phyloP scores from a whole-genome alignment of 352 stramenopile species.

The Peronosclerospora sorghi region DNA sequence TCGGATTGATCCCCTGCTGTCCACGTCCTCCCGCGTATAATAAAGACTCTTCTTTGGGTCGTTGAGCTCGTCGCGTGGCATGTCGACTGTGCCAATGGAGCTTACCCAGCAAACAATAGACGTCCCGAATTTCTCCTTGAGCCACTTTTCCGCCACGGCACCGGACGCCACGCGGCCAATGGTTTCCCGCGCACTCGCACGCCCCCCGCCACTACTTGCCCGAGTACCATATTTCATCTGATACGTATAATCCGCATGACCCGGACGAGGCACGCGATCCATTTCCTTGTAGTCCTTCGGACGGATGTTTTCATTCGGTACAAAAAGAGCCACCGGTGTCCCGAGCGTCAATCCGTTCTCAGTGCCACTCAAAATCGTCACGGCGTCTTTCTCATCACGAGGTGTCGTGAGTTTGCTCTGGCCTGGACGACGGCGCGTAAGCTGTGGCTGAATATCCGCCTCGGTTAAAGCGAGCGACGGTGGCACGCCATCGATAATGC shows the following conservation, averaged over 20 bases:
- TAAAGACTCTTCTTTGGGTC: constrained; percentile 50
- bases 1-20: constrained; percentile 68
- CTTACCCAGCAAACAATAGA: constrained; percentile 85
- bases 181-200: constrained; percentile 93
- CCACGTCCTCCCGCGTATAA: constrained; percentile 80
- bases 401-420: constrained; percentile 98
- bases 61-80: constrained; percentile 65
- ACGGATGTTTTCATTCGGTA: constrained; percentile 96
- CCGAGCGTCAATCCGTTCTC: constrained; percentile 90
- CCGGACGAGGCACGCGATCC: constrained; percentile 83
- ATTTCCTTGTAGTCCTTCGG: constrained; percentile 96
- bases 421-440: constrained; percentile 93
- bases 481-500: constrained; percentile 95
- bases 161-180: constrained; percentile 96
- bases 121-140: constrained; percentile 87
- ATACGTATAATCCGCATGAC: constrained; percentile 98
- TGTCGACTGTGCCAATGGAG: constrained; percentile 73
- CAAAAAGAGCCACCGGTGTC: constrained; percentile 94
- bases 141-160: constrained; percentile 94
- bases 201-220: constrained; percentile 92
- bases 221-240: constrained; percentile 99
- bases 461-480: constrained; percentile 91
- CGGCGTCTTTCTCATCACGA: constrained; percentile 93
- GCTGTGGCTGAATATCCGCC: constrained; percentile 94
- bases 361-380: constrained; percentile 96